phyloP scores from a whole-genome alignment of 768 basidiomycete genomes.

The Cyclocybe cylindracea region DNA sequence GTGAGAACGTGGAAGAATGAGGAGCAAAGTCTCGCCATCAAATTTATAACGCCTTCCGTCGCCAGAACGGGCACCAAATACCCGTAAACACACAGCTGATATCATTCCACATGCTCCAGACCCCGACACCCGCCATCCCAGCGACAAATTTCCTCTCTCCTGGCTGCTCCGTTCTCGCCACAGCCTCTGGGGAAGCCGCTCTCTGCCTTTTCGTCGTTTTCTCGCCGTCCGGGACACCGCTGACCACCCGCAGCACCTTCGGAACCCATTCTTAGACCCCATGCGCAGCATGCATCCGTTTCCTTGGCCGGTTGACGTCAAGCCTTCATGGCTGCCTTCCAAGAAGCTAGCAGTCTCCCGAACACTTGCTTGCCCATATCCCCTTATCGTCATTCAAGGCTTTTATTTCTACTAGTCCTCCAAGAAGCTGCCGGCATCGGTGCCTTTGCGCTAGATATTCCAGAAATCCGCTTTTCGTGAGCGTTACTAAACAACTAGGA shows the following conservation, averaged over 20 bases:
- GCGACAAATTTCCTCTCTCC: no score
- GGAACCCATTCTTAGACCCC: neutral
- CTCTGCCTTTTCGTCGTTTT: no score
- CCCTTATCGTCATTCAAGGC: neutral
- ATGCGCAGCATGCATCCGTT: no score
- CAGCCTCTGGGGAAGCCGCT: no score
- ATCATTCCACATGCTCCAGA: slow-evolving; percentile 4
- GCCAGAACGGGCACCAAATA: slow-evolving; percentile 19
- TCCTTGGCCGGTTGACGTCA: no score
- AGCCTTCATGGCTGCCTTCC: no score
- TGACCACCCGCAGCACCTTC: neutral
- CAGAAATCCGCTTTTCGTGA: no score
- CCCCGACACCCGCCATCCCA: neutral
- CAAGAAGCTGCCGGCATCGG: neutral
- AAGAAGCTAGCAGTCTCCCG: neutral
- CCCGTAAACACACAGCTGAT: neutral
- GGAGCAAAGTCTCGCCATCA: slow-evolving; percentile 19
- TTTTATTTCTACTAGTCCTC: neutral
- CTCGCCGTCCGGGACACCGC: no score
- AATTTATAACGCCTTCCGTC: slow-evolving; percentile 23
- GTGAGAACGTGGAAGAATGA: slow-evolving; percentile 21
- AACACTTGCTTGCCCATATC: neutral
- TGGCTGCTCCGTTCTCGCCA: no score
- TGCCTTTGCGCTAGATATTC: neutral
- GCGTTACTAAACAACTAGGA: no score